Conservation (phyloP, 75 land plant species). For the Pinus taeda region DNA sequence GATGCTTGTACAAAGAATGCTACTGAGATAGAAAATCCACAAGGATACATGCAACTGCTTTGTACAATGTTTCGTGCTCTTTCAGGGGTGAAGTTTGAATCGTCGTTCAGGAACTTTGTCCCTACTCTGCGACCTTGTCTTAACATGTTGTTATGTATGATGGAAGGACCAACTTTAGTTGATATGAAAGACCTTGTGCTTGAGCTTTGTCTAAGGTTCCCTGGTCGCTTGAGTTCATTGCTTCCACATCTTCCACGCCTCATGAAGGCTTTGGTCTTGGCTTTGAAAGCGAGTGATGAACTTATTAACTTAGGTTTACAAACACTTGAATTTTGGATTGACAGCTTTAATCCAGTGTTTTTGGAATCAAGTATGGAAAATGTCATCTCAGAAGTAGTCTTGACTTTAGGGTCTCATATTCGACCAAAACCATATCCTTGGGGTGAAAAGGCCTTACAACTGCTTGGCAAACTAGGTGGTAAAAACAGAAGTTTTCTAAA, state of each 20-base stretch:
- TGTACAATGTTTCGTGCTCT: constrained; percentile 88
- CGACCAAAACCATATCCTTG: constrained; percentile 91
- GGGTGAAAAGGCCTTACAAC: constrained; percentile 90
- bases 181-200: constrained; percentile 94
- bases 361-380: constrained; percentile 97
- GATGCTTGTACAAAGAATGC: constrained; percentile 95
- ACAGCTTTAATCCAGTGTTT: constrained; percentile 97
- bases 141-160: constrained; percentile 91
- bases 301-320: constrained; percentile 80
- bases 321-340: constrained; percentile 98
- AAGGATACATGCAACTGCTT: constrained; percentile 93
- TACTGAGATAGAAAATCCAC: constrained; percentile 88
- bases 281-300: constrained; percentile 92
- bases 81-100: constrained; percentile 87
- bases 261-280: constrained; percentile 94
- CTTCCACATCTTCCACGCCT: constrained; percentile 91
- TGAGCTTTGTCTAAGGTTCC: constrained; percentile 91
- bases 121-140: constrained; percentile 83
- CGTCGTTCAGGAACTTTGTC: constrained; percentile 75
- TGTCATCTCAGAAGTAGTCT: constrained; percentile 86
- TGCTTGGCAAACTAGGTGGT: constrained; percentile 96
- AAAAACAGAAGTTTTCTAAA: constrained; percentile 91
- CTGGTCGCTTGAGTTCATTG: constrained; percentile 94
- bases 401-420: constrained; percentile 95
- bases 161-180: constrained; percentile 91